These are phyloP conservation scores for Spatholobus suberectus DNA, from an alignment of 306 rosid species.

Conservation along the genomic window DNA sequence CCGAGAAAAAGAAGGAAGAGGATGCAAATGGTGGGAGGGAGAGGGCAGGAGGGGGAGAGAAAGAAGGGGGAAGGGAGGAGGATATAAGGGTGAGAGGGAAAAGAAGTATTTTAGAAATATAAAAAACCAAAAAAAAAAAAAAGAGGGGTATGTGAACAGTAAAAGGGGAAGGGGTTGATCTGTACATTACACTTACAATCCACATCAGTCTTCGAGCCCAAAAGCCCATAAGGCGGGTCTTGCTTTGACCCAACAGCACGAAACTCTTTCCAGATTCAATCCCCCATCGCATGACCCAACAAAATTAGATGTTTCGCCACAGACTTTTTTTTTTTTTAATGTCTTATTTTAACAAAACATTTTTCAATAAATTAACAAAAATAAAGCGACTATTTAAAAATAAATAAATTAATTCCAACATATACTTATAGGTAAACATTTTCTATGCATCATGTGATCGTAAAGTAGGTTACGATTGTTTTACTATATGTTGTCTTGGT, in stretches of 20 bases:
- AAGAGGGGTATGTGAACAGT: too few relatives aligned
- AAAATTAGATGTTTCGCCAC: neutral
- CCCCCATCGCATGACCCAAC: neutral
- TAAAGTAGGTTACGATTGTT: too few relatives aligned
- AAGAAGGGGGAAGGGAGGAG: too few relatives aligned
- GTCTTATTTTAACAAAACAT: neutral
- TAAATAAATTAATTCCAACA: neutral
- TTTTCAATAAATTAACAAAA: neutral
- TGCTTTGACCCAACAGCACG: neutral
- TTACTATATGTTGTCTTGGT: too few relatives aligned
- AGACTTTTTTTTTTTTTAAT: neutral
- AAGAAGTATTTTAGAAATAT: too few relatives aligned
- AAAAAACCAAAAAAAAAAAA: too few relatives aligned
- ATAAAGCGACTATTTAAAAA: neutral
- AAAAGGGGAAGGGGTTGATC: too few relatives aligned
- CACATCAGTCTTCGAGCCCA: neutral
- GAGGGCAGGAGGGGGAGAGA: too few relatives aligned
- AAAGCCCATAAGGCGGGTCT: neutral
- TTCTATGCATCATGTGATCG: neutral
- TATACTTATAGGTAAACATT: neutral
- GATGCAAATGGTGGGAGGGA: too few relatives aligned
- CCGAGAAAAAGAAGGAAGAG: too few relatives aligned
- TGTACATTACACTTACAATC: neutral
- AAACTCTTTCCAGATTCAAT: neutral
- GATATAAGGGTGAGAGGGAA: too few relatives aligned